phyloP scores from a whole-genome alignment of 2,329 filamentous ascomycete species.

The Phyllosticta citribraziliensis region DNA sequence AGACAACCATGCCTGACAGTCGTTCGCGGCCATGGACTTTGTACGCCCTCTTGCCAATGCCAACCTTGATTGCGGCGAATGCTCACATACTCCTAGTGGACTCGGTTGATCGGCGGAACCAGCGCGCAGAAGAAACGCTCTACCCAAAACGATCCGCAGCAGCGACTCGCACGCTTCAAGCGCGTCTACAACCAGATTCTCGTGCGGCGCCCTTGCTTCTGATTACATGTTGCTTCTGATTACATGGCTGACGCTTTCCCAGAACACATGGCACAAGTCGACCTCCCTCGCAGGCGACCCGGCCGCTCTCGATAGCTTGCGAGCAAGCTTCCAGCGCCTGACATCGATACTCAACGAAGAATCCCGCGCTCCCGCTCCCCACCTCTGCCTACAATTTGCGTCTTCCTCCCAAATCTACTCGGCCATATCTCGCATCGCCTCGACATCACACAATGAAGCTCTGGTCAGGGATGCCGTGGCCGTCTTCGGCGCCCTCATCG shows the following conservation, averaged over 20 bases:
- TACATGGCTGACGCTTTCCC: slow-evolving; percentile 1
- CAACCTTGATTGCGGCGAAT: not conserved
- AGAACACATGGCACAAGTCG: slow-evolving; percentile 53
- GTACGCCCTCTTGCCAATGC: slow-evolving; percentile 2
- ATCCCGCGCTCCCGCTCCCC: slow-evolving; percentile 74
- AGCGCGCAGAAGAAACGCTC: slow-evolving; percentile 40
- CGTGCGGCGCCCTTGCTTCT: slow-evolving; percentile 23
- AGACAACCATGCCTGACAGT: slow-evolving; percentile 1
- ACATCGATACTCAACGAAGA: slow-evolving; percentile 74
- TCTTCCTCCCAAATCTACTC: slow-evolving; percentile 81
- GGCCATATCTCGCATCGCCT: slow-evolving; percentile 79
- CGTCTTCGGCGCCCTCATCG: slow-evolving; percentile 84
- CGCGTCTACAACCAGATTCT: slow-evolving; percentile 50
- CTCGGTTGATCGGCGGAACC: slow-evolving; percentile 50
- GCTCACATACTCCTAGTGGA: slow-evolving; percentile 38
- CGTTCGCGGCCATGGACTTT: slow-evolving; percentile 12
- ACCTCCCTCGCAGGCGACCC: slow-evolving; percentile 42
- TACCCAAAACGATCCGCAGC: slow-evolving; percentile 45
- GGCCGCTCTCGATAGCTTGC: slow-evolving; percentile 40
- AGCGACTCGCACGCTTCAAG: slow-evolving; percentile 52
- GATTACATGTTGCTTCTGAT: no score
- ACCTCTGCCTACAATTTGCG: slow-evolving; percentile 84
- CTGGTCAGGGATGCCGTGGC: slow-evolving; percentile 77
- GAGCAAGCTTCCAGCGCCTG: slow-evolving; percentile 45
- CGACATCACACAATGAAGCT: slow-evolving; percentile 72